Evolutionary conservation across 108 stramenopile genomes (phyloP).

Genomic region (Nannochloropsis gaditana): DNA sequence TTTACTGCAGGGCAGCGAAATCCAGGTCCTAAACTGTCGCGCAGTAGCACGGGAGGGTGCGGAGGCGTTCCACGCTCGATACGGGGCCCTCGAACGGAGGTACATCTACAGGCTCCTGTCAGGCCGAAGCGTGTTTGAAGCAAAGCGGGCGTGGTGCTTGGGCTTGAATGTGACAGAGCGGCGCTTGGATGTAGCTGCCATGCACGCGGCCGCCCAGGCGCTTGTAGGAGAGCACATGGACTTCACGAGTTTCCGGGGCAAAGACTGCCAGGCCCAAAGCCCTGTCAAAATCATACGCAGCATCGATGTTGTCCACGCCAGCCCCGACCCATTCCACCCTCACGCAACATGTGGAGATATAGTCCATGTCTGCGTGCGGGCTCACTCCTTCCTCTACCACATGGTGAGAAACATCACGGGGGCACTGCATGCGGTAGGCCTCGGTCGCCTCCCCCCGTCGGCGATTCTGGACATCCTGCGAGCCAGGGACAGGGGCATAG

Average conservation of each 20-base stretch:
- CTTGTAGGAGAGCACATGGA: background rate
- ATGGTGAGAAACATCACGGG: conserved; percentile 1
- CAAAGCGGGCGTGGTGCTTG: conserved; percentile 6
- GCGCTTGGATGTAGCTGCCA: background rate
- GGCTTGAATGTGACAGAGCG: background rate
- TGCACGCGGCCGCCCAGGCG: background rate
- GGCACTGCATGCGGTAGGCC: background rate
- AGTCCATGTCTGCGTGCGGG: background rate
- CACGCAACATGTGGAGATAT: background rate
- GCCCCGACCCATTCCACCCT: background rate
- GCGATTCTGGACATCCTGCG: background rate
- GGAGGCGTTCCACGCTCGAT: background rate
- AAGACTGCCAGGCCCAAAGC: background rate
- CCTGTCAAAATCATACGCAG: background rate
- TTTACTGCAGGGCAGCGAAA: background rate
- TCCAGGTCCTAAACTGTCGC: conserved; percentile 1
- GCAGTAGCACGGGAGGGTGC: background rate
- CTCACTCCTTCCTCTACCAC: background rate
- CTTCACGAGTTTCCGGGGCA: conserved; percentile 2
- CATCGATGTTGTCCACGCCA: background rate
- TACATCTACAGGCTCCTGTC: background rate
- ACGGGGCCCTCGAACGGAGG: background rate
- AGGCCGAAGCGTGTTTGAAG: conserved; percentile 11
- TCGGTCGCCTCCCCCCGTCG: background rate
- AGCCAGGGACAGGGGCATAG: background rate